Conservation (phyloP, 148 eudicot species). For the Amaranthus palmeri region DNA sequence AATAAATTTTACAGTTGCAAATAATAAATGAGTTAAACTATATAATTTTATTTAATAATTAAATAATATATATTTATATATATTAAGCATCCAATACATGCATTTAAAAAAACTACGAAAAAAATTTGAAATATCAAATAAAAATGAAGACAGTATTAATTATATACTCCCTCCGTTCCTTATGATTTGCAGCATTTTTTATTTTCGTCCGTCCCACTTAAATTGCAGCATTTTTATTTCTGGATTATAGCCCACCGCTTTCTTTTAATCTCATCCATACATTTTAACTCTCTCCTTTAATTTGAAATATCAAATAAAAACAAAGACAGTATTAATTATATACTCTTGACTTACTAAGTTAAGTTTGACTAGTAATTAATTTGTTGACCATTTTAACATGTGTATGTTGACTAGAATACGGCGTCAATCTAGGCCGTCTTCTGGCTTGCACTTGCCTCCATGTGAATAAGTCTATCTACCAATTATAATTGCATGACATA, state of each 20-base stretch:
- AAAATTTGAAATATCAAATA: neutral
- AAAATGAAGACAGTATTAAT: neutral
- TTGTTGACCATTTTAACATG: neutral
- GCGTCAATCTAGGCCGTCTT: conserved; percentile 48
- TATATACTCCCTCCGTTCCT: no score
- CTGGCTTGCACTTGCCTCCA: conserved; percentile 22
- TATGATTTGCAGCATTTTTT: no score
- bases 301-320: neutral
- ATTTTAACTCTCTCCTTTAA: neutral
- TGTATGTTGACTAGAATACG: conserved; percentile 20
- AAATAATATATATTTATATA: no score
- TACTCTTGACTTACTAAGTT: neutral
- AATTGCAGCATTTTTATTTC: no score
- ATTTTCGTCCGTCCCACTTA: no score
- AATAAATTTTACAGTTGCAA: no score
- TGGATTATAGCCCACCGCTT: no score
- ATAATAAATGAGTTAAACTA: no score
- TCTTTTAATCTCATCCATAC: no score
- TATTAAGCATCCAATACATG: no score
- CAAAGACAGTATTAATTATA: neutral
- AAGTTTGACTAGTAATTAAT: neutral
- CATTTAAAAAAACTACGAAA: no score
- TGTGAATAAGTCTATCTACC: conserved; percentile 16
- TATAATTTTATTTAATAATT: no score
- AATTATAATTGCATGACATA: neutral